Base-by-base conservation (phyloP, 1,284 basidiomycete genomes). In the Cutaneotrichosporon sp. region DNA sequence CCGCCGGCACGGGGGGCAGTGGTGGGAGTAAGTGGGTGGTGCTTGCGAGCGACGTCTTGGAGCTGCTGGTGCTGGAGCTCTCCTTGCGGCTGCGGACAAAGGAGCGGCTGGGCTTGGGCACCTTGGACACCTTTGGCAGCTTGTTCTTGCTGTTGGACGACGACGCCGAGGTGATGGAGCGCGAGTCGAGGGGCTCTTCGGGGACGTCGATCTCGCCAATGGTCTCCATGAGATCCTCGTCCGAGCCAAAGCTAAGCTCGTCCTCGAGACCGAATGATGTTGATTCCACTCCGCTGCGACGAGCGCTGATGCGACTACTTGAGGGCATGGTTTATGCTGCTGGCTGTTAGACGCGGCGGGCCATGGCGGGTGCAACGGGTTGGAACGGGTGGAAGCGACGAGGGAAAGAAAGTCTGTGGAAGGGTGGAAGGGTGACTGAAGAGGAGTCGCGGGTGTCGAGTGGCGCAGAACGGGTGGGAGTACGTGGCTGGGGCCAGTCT, bases 251-350 rank as follows among this genome's bases (percentile, higher is more conserved):
- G 2, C 70, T 68, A 11, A 73, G 64, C 63, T 76, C 74, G 56
- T 76, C 74, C 51, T 76, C 74, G n/a, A 76, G 68, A n/a, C 74
- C 74, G 14, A 75, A 58, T 5, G 65, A 64, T 34, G 53, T 54
- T 9, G 42, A 20, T 27, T 55, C 59, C 16, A 31, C 54, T 18
- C 43, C 45, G n/a, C 33, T n/a, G 18, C 51, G 56, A 13, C 47
- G 59, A 16, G 43, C 18, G 20, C 64, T 62, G 9, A 56, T 54
- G 25, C 52, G 58, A n/a, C 58, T 20, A 29, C 58, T 62, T 20
- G 60, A 54, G 18, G 38, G 38, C 38, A 42, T 42, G 18, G 38
- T n/a, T 42, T 42, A 42, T 42, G 18, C 38, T 42, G 38, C 38
- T 42, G 29, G 5, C 5, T 42, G 18, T 42, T 18, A 42, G 38